These are phyloP conservation scores for Rhodomyrtus tomentosa DNA, from an alignment of 345 rosid genomes.

Conservation along the genomic window DNA sequence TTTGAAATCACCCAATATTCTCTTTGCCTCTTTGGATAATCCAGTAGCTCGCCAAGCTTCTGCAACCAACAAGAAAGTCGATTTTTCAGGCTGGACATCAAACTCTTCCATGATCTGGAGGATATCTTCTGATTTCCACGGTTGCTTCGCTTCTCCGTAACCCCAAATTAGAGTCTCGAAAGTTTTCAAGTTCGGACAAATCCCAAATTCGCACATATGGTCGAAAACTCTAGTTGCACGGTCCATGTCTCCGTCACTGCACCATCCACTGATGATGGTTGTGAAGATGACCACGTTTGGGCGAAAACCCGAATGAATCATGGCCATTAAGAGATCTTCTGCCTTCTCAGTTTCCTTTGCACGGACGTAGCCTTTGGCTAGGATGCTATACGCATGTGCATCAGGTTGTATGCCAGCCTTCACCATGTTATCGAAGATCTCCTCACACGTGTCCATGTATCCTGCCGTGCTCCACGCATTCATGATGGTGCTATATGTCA, in stretches of 20 bases:
- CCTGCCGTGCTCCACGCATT: constrained; percentile 88
- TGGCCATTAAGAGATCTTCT: constrained; percentile 42
- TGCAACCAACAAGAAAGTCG: constrained; percentile 54
- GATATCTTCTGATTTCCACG: constrained; percentile 28
- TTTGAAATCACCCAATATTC: constrained; percentile 14
- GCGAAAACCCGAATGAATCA: constrained; percentile 33
- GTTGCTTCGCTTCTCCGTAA: constrained; percentile 75
- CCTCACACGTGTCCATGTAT: constrained; percentile 76
- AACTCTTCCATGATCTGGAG: constrained; percentile 43
- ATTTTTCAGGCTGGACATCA: constrained; percentile 33
- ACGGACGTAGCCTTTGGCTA: constrained; percentile 78
- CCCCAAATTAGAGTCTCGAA: constrained; percentile 91
- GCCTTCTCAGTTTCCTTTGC: constrained; percentile 68
- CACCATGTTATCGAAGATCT: constrained; percentile 73
- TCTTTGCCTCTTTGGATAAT: constrained; percentile 29
- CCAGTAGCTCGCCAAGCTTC: constrained; percentile 76
- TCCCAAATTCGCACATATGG: constrained; percentile 45
- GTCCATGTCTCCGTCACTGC: constrained; percentile 70
- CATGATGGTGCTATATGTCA: constrained; percentile 91
- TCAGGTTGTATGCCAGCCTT: constrained; percentile 73
- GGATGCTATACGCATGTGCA: constrained; percentile 60
- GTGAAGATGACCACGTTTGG: constrained; percentile 89
- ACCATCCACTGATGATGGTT: constrained; percentile 82
- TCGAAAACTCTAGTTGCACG: constrained; percentile 42
- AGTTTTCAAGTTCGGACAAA: constrained; percentile 67